Conservation (phyloP, 805 yeast genomes). For the Yamadazyma scolyti region DNA sequence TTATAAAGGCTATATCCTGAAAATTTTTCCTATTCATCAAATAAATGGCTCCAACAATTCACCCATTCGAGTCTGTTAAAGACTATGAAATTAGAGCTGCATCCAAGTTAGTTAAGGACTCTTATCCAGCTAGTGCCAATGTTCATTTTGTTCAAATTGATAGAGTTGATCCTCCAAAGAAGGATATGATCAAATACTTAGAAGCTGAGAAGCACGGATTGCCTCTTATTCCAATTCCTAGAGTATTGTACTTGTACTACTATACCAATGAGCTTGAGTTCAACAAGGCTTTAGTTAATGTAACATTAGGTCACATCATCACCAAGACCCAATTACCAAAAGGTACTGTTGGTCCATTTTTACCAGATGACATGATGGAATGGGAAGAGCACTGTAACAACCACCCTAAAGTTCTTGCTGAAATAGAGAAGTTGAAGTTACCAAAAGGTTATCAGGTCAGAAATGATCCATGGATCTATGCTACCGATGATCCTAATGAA, state of each 20-base stretch:
- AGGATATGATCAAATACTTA: slow-evolving; percentile 61
- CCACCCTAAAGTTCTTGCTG: slow-evolving; percentile 60
- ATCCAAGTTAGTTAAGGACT: slow-evolving; percentile 57
- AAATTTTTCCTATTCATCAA: background rate
- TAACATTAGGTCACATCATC: slow-evolving; percentile 57
- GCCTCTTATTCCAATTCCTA: slow-evolving; percentile 56
- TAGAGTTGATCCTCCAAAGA: slow-evolving; percentile 75
- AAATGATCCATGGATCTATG: slow-evolving; percentile 85
- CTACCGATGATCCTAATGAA: slow-evolving; percentile 65
- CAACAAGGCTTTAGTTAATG: slow-evolving; percentile 71
- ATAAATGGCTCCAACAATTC: slow-evolving; percentile 20
- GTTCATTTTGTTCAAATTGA: slow-evolving; percentile 68
- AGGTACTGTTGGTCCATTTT: slow-evolving; percentile 68
- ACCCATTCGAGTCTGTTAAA: slow-evolving; percentile 58
- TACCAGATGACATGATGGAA: slow-evolving; percentile 58
- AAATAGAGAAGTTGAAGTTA: slow-evolving; percentile 62
- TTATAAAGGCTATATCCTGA: background rate
- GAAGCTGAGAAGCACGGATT: slow-evolving; percentile 56
- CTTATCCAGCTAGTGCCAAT: slow-evolving; percentile 46
- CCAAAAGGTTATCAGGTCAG: slow-evolving; percentile 55
- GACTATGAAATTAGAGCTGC: slow-evolving; percentile 58
- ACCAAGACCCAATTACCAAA: slow-evolving; percentile 53
- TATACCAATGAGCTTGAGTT: slow-evolving; percentile 51
- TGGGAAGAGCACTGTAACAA: slow-evolving; percentile 48
- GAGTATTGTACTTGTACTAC: slow-evolving; percentile 68